phyloP scores from a whole-genome alignment of 768 basidiomycete genomes.

The Leccinum obscurum region DNA sequence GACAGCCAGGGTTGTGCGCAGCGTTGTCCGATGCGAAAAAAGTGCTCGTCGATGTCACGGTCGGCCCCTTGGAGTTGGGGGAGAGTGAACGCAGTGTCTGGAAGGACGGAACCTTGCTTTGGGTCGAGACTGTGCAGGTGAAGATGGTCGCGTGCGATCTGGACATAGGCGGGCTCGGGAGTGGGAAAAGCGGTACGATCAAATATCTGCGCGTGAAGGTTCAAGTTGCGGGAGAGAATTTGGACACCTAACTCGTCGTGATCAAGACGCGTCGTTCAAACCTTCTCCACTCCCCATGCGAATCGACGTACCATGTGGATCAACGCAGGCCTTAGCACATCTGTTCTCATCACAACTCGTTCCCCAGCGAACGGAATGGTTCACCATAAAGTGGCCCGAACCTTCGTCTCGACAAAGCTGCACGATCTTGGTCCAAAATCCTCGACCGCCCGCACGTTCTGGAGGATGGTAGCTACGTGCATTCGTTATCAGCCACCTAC shows the following conservation, averaged over 20 bases:
- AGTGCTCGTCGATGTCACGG: no score
- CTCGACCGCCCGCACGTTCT: conserved; percentile 22
- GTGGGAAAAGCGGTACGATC: no score
- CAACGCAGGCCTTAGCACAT: conserved; percentile 30
- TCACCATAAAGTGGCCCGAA: conserved; percentile 27
- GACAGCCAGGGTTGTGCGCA: no score
- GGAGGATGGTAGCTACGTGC: conserved; percentile 28
- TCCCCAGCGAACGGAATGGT: conserved; percentile 31
- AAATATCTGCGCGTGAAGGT: no score
- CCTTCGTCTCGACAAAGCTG: conserved; percentile 27
- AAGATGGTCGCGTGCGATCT: no score
- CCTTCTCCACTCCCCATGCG: not conserved
- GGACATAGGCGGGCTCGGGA: no score
- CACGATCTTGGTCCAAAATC: conserved; percentile 28
- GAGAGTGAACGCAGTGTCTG: no score
- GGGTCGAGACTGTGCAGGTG: no score
- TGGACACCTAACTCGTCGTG: conserved; percentile 12
- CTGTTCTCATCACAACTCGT: conserved; percentile 23
- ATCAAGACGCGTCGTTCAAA: conserved; percentile 12
- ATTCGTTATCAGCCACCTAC: conserved; percentile 26
- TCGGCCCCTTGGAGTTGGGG: no score
- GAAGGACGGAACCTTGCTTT: no score
- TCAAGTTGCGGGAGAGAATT: no score
- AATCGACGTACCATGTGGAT: conserved; percentile 22
- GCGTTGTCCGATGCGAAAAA: no score